Base-by-base conservation (phyloP, 257 asterid genomes). In the Coffea canephora region DNA sequence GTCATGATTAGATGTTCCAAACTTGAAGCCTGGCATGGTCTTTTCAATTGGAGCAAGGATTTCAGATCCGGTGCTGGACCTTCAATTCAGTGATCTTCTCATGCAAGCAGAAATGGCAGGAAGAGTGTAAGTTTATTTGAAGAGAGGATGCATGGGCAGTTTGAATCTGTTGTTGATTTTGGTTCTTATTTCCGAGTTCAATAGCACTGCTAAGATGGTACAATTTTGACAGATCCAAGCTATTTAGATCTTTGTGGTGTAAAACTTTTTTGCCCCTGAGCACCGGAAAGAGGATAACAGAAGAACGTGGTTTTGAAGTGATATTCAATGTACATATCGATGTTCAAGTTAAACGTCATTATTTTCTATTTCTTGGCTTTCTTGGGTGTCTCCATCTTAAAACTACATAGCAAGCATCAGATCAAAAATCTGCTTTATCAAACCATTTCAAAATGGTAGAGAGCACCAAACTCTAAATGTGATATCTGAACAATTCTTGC, bases 1-100 rank as follows among this genome's bases (percentile, higher is more conserved):
- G 71, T 79, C 85, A 75, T 77, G 85, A 86, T 45, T 85, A 75
- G 75, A 77, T 31, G 34, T 41, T 39, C 43, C 43, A 39, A 39
- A 39, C 43, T 39, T 39, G 43, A 39, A 39, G 43, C 5, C 43
- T 39, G 43, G 43, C 43, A 39, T 39, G 43, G 43, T 39, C 3
- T 39, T 39, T 39, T 39, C 43, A 39, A 64, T 77, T 8, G 11
- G 34, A 16, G 59, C 5, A 52, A 9, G 25, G 75, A 8, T 36
- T 43, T 71, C 27, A 16, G 43, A 39, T 39, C 48, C 8, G 8
- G 5, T 6, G 12, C 10, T 3, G 43, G 66, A 12, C 50, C 62
- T 69, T 12, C 59, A 57, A 19, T 9, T 68, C 68, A 25, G 41
- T 12, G 13, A n/a, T 9, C 36, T 66, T 34, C 23, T 34, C 23